Evolutionary conservation across 2,329 filamentous ascomycete species (phyloP).

Genomic region (Calonectria fujianensis): DNA sequence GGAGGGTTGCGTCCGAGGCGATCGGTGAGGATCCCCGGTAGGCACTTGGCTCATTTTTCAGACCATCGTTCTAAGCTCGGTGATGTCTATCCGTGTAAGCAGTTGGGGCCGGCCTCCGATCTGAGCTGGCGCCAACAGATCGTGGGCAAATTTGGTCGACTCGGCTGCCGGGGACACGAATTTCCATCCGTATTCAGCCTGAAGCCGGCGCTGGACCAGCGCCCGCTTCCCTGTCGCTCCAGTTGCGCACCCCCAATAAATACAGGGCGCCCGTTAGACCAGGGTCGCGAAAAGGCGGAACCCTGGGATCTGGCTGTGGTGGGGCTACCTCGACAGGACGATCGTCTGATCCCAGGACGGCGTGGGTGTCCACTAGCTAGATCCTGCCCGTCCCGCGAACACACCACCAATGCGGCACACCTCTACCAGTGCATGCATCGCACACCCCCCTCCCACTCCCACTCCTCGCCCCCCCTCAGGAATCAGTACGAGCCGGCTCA

Average conservation of each 20-base stretch:
- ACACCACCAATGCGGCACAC: constrained; percentile 49
- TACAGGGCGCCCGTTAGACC: constrained; percentile 36
- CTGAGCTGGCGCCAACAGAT: constrained; percentile 46
- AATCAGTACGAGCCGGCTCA: constrained; percentile 33
- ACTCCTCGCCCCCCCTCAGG: not conserved
- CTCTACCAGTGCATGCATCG: constrained; percentile 21
- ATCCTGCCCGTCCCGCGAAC: constrained; percentile 57
- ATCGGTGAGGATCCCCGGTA: constrained; percentile 51
- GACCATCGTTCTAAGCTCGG: constrained; percentile 45
- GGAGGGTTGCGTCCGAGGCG: constrained; percentile 50
- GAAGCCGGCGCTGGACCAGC: constrained; percentile 40
- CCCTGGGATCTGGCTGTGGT: constrained; percentile 57
- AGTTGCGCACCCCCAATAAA: constrained; percentile 28
- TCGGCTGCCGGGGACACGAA: constrained; percentile 27
- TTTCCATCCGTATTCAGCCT: constrained; percentile 44
- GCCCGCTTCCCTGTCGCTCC: constrained; percentile 37
- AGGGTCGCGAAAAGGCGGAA: constrained; percentile 52
- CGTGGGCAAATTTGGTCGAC: constrained; percentile 36
- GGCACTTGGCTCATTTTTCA: constrained; percentile 44
- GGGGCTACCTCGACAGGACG: constrained; percentile 53
- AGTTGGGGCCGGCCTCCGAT: constrained; percentile 43
- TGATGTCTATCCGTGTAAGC: constrained; percentile 40
- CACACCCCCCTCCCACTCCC: constrained; percentile 47
- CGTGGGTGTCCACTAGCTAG: constrained; percentile 51
- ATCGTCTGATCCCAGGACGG: constrained; percentile 56